phyloP scores from a whole-genome alignment of 352 stramenopile species.

The Phytophthora macrochlamydospora region DNA sequence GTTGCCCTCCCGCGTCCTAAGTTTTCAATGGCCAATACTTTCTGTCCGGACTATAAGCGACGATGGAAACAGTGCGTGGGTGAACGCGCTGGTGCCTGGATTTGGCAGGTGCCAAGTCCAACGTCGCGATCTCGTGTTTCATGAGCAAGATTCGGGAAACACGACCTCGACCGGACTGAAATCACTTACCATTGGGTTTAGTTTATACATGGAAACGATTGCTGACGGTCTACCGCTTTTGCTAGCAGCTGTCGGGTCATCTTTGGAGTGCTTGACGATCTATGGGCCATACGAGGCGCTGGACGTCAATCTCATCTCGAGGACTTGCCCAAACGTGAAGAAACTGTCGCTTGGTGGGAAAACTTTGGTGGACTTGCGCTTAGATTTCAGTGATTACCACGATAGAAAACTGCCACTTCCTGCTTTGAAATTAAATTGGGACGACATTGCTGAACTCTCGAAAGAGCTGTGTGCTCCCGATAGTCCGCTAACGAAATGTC shows the following conservation, averaged over 20 bases:
- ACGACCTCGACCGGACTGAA: background rate
- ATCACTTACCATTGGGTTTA: background rate
- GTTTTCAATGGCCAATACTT: background rate
- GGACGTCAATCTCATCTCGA: conserved; percentile 7
- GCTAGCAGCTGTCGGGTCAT: background rate
- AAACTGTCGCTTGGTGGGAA: conserved; percentile 4
- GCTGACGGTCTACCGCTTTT: background rate
- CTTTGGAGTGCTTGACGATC: conserved; percentile 5
- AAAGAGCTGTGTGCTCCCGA: background rate
- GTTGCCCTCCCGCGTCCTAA: background rate
- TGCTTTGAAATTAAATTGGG: background rate
- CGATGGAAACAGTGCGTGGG: background rate
- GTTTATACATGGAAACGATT: too few species aligned
- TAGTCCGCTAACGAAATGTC: conserved; percentile 1
- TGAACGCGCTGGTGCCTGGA: background rate
- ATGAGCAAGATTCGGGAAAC: background rate
- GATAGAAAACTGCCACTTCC: background rate
- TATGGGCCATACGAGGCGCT: background rate
- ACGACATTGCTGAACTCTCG: background rate
- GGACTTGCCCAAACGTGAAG: conserved; percentile 6
- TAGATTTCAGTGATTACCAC: background rate
- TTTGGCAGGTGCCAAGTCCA: background rate
- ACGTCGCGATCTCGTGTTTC: background rate
- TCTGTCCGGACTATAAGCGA: background rate
- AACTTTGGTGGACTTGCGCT: background rate